Evolutionary conservation across 495 filamentous ascomycete species (phyloP), one percentile per base, ranked within the genome.

Genomic region (Penicillium bovifimosum): DNA sequence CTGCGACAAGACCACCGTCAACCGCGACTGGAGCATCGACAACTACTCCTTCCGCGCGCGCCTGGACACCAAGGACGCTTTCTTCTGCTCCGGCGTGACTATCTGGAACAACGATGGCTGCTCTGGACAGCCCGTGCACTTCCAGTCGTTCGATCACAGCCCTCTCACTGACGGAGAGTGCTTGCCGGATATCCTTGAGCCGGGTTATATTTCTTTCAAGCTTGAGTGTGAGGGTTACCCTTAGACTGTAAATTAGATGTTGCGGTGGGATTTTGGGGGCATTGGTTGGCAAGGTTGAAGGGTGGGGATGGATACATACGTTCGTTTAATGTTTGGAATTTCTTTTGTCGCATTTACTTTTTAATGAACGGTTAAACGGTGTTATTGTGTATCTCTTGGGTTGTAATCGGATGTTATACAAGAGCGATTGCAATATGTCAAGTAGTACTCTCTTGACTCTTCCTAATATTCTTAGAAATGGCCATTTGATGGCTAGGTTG

Each of bases 91-190:
- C n/a, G 60, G 63, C 33, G 43, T 65, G 6, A 39, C 13, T 8
- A 38, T 63, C 47, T 65, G 53, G 57, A 65, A 65, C 50, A 61
- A 55, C 41, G 63, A 61, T 6, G 50, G 50, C 16, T 65, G 63
- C 48, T 50, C 60, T 1, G 63, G 60, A 36, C 17, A 53, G 29
- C 52, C 54, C 44, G 34, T 26, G 13, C 41, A 48, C 27, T 61
- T 58, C 52, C 29, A 63, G 40, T 60, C 60, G 17, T 56, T 65
- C 33, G 18, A 53, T 5, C 33, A 51, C 39, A 7, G 52, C 47
- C 50, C 57, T 29, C 52, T 63, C 17, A 41, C 50, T 2, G 52
- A 61, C 47, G 59, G 60, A 34, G 9, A 47, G 14, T 63, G 63
- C 43, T 32, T 62, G 9, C 60, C 63, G 10, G 60, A 63, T 14